A percentile compares a stretch with the other conserved stretches of the same genome.
Evolutionary conservation across 345 rosid genomes (phyloP).

Genomic region (Melaleuca alternifolia): DNA sequence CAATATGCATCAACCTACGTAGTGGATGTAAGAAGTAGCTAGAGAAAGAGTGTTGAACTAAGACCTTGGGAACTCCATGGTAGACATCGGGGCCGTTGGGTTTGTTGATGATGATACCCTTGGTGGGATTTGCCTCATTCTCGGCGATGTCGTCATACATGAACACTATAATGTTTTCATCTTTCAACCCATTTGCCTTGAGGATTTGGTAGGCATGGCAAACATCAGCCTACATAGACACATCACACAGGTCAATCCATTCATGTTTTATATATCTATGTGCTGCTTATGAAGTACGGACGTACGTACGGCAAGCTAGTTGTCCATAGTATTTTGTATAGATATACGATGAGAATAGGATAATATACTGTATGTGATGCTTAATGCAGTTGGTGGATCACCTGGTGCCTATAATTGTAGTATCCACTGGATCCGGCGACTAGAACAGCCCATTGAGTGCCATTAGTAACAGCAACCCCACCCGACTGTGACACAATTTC

Average conservation of each 20-base stretch:
- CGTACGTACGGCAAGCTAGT: background rate
- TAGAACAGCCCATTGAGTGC: slow-evolving; percentile 89
- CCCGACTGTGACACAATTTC: background rate
- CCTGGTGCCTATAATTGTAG: slow-evolving; percentile 94
- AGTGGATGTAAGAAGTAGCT: background rate
- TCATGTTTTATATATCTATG: background rate
- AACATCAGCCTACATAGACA: slow-evolving; percentile 47
- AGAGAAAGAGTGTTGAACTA: background rate
- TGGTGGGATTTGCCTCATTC: slow-evolving; percentile 30
- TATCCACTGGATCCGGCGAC: slow-evolving; percentile 77
- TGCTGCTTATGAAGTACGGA: background rate
- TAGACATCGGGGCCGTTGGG: slow-evolving; percentile 50
- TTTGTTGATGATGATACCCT: slow-evolving; percentile 50
- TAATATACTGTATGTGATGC: background rate
- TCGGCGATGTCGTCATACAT: slow-evolving; percentile 65
- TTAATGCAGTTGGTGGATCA: background rate
- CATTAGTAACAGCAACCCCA: background rate
- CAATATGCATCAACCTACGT: background rate
- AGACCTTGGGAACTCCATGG: slow-evolving; percentile 53
- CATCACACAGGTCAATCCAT: background rate
- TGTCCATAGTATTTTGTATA: background rate
- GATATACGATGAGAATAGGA: no score
- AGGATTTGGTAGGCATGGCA: slow-evolving; percentile 67
- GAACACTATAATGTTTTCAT: slow-evolving; percentile 64
- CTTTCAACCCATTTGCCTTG: slow-evolving; percentile 42